Evolutionary conservation across 2,329 filamentous ascomycete genomes (phyloP), one percentile per base, ranked within the genome.

Genomic region (Didymella exigua): DNA sequence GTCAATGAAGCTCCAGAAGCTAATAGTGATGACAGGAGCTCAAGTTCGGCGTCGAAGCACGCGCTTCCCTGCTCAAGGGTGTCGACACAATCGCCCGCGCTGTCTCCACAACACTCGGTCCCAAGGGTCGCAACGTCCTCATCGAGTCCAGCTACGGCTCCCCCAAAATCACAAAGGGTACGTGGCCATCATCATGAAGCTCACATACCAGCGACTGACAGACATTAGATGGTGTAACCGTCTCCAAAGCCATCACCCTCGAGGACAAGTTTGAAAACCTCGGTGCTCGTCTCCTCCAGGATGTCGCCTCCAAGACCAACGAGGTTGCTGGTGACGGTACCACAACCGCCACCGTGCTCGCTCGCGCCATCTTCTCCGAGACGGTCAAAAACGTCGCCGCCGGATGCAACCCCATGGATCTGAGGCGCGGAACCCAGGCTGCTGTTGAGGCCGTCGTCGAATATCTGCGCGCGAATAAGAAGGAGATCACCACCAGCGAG

Each of bases 181-280:
- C 13, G 68, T 64, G 49, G 16, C 8, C 5, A 27, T 18, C 16
- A 29, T 19, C 10, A 30, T 2, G 18, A 16, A 13, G 18, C 41
- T 5, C 36, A 26, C 14, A 18, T 6, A 18, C 19, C 24, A 24
- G 47, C 53, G 52, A 54, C 64, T 71, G 36, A 70, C 61, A 45
- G 33, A 16, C 24, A 14, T 23, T 44, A 81, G 80, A 82, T 66
- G 80, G 80, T 78, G 80, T 82, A 34, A 81, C 80, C 33, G 80
- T 82, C 62, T 79, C 79, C 56, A 93, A 89, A 81, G 92, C 93
- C 62, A 90, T 99, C 73, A 86, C 86, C 62, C 87, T 99, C 65
- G 88, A 99, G 85, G 95, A 99, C 85, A 98, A 98, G 82, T 99
- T 97, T 79, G 95, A 99, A 83, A 99, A 99, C 84, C 90, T 99